A percentile compares a stretch with the other conserved stretches of the same genome.
These are phyloP conservation scores for Salvia splendens DNA, from an alignment of 257 asterid species.

Conservation along the genomic window DNA sequence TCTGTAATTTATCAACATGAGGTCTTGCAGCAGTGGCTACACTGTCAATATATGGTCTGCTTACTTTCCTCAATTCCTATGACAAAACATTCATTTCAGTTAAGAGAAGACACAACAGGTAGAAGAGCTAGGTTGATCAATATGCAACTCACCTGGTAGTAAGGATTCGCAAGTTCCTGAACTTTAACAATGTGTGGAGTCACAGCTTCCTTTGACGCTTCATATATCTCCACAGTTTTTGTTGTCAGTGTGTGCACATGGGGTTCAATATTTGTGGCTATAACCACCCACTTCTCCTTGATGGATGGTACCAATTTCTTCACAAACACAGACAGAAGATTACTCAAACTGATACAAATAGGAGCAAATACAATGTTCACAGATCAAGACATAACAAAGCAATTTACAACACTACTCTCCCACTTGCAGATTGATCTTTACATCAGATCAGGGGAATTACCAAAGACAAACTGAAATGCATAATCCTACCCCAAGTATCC, in stretches of 20 bases:
- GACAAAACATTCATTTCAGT: constrained; percentile 34
- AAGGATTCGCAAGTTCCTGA: constrained; percentile 75
- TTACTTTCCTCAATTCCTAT: constrained; percentile 69
- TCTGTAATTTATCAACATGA: constrained; percentile 65
- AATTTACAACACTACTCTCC: background rate
- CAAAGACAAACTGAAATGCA: background rate
- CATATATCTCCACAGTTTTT: constrained; percentile 66
- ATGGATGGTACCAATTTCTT: constrained; percentile 80
- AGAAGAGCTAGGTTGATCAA: constrained; percentile 13
- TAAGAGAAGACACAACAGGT: constrained; percentile 22
- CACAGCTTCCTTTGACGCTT: constrained; percentile 52
- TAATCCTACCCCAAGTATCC: constrained; percentile 7
- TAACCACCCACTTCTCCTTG: constrained; percentile 74
- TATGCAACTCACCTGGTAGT: constrained; percentile 58
- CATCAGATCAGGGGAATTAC: constrained; percentile 3
- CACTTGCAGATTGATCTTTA: constrained; percentile 20
- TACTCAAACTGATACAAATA: constrained; percentile 18
- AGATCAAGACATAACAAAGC: background rate
- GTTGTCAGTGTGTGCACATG: constrained; percentile 58
- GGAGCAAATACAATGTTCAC: background rate
- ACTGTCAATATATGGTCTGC: constrained; percentile 84
- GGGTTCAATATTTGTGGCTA: constrained; percentile 63
- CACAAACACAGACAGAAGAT: constrained; percentile 29
- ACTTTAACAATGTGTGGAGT: constrained; percentile 69
- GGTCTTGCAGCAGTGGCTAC: constrained; percentile 84